A percentile compares a stretch with the other conserved stretches of the same genome.
phyloP scores from a whole-genome alignment of 805 yeast species.

The Cyberlindnera petersonii region DNA sequence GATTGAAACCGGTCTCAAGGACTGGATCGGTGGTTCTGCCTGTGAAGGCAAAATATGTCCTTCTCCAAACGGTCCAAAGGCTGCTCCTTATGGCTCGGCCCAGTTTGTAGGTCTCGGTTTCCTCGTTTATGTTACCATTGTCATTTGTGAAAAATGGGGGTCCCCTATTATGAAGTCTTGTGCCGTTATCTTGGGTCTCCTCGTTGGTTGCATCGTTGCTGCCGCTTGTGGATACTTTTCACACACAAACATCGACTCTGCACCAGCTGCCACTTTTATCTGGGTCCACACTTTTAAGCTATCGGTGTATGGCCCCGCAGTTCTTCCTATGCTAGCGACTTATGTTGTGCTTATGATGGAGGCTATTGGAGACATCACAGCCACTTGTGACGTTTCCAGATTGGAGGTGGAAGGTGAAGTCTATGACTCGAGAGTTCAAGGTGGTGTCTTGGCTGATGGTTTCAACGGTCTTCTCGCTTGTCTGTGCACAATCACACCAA shows the following conservation, averaged over 20 bases:
- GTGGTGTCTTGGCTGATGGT: constrained; percentile 90
- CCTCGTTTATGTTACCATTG: constrained; percentile 68
- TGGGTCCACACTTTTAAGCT: constrained; percentile 87
- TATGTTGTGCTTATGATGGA: constrained; percentile 85
- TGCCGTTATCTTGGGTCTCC: constrained; percentile 81
- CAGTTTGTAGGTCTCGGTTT: constrained; percentile 85
- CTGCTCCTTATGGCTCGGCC: constrained; percentile 83
- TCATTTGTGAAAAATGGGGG: constrained; percentile 81
- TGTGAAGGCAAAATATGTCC: constrained; percentile 49
- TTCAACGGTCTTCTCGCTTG: constrained; percentile 74
- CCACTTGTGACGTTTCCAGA: constrained; percentile 88
- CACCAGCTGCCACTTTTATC: constrained; percentile 79
- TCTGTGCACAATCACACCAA: constrained; percentile 79
- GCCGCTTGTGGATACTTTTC: constrained; percentile 86
- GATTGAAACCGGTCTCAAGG: constrained; percentile 68
- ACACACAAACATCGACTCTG: constrained; percentile 50
- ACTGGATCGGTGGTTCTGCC: constrained; percentile 86
- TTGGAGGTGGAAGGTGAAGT: constrained; percentile 76
- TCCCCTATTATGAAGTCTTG: constrained; percentile 93
- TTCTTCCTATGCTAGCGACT: constrained; percentile 80
- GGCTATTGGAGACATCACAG: constrained; percentile 92
- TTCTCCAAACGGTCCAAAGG: constrained; percentile 45
- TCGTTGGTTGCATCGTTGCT: constrained; percentile 88
- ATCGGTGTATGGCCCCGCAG: constrained; percentile 77
- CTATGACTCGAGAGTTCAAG: constrained; percentile 85